Conservation (phyloP, 164 flowering plant genomes). For the Akebia trifoliata region DNA sequence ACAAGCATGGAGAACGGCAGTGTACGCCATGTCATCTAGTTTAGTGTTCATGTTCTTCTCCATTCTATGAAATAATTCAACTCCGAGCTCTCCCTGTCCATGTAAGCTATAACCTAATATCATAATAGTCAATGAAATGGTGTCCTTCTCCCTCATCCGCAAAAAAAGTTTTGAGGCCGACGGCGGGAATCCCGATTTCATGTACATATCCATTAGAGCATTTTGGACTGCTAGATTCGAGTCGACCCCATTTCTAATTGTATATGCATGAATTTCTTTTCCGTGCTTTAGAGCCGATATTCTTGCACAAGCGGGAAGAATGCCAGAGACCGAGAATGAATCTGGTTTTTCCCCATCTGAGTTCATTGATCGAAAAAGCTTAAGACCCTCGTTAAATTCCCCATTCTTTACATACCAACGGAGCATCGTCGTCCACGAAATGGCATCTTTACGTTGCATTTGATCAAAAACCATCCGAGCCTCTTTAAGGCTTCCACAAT, state of each 20-base stretch:
- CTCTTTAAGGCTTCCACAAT: slow-evolving; percentile 42
- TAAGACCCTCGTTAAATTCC: slow-evolving; percentile 54
- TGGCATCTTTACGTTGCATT: slow-evolving; percentile 43
- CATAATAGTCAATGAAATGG: slow-evolving; percentile 68
- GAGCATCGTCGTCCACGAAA: slow-evolving; percentile 60
- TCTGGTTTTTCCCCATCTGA: slow-evolving; percentile 45
- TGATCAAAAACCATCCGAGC: slow-evolving; percentile 46
- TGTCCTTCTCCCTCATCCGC: slow-evolving; percentile 40
- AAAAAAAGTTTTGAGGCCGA: slow-evolving; percentile 44
- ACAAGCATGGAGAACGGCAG: slow-evolving; percentile 59
- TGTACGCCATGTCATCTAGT: slow-evolving; percentile 36
- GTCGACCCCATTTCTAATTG: slow-evolving; percentile 35
- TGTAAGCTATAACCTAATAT: slow-evolving; percentile 58
- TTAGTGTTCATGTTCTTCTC: slow-evolving; percentile 14
- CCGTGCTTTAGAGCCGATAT: slow-evolving; percentile 53
- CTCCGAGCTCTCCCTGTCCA: slow-evolving; percentile 53
- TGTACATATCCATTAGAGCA: slow-evolving; percentile 68
- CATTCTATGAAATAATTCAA: slow-evolving; percentile 45
- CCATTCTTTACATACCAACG: slow-evolving; percentile 54
- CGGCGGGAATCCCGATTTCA: slow-evolving; percentile 53
- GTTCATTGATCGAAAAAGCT: slow-evolving; percentile 51
- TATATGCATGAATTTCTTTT: slow-evolving; percentile 56
- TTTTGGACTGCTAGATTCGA: slow-evolving; percentile 36
- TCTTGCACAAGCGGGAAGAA: slow-evolving; percentile 75
- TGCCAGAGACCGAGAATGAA: slow-evolving; percentile 34